Evolutionary conservation across 2,329 filamentous ascomycete genomes (phyloP).

Genomic region (Ploettnerulaceae sp.): DNA sequence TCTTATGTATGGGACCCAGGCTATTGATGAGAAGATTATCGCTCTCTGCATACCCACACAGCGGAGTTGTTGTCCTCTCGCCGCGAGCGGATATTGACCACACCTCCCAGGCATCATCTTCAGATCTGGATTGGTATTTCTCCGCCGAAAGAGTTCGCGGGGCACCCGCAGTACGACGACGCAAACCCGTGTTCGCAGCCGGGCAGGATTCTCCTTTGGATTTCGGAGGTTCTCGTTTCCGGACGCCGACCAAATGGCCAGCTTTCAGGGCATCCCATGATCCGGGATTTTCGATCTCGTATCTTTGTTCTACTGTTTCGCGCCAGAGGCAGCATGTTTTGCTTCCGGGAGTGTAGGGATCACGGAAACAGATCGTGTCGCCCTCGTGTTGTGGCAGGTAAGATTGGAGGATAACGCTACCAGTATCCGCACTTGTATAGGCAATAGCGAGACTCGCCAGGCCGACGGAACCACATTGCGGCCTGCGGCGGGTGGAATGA

Average conservation of each 20-base stretch:
- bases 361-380: conserved; percentile 53
- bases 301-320: conserved; percentile 46
- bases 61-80: conserved; percentile 26
- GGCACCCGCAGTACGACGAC: conserved; percentile 18
- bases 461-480: conserved; percentile 50
- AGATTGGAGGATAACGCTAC: conserved; percentile 60
- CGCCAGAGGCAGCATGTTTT: conserved; percentile 47
- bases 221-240: conserved; percentile 34
- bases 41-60: conserved; percentile 19
- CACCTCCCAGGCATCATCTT: conserved; percentile 44
- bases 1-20: conserved; percentile 57
- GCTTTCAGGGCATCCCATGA: conserved; percentile 58
- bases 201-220: background rate
- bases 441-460: conserved; percentile 60
- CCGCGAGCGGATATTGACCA: conserved; percentile 47
- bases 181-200: conserved; percentile 20
- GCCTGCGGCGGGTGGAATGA: conserved; percentile 47
- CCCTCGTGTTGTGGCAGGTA: conserved; percentile 51
- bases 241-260: conserved; percentile 59
- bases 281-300: conserved; percentile 57
- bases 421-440: conserved; percentile 55
- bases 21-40: conserved; percentile 59
- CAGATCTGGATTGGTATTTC: background rate
- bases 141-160: background rate
- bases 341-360: conserved; percentile 37